Percentiles rank a stretch among this genome's conserved stretches.
These are phyloP conservation scores for Populus trichocarpa DNA, from an alignment of 441 rosid genomes.

Conservation along the genomic window DNA sequence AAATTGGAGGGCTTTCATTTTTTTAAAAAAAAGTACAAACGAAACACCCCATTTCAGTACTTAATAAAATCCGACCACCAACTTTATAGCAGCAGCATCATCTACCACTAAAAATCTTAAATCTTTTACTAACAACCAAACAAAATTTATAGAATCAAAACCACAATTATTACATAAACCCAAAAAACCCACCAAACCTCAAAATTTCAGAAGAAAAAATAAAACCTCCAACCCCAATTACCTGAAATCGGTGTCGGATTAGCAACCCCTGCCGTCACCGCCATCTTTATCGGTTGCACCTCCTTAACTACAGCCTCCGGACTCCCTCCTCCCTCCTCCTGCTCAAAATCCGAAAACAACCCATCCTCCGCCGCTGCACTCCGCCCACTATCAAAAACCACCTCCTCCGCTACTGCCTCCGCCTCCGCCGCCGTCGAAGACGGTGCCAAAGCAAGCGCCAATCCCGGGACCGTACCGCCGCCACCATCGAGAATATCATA, in stretches of 20 bases:
- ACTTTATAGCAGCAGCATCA: neutral
- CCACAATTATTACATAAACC: constrained; percentile 5
- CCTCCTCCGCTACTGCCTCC: constrained; percentile 22
- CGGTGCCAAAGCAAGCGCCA: neutral
- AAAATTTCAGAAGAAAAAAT: neutral
- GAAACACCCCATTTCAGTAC: neutral
- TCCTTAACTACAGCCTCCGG: constrained; percentile 27
- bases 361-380: constrained; percentile 67
- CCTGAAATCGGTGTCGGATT: constrained; percentile 52
- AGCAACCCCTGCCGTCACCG: constrained; percentile 24
- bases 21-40: neutral
- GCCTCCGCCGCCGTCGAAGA: constrained; percentile 26
- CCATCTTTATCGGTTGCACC: constrained; percentile 13
- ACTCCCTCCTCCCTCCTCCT: constrained; percentile 54
- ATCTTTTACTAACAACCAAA: neutral
- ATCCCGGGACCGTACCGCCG: constrained; percentile 16
- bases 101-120: neutral
- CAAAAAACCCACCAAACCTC: neutral
- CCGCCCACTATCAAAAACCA: constrained; percentile 62
- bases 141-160: neutral
- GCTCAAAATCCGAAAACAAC: constrained; percentile 70
- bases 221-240: constrained; percentile 12
- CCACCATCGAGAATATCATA: constrained; percentile 75
- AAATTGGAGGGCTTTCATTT: neutral
- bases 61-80: neutral